Base-by-base conservation (phyloP, 768 basidiomycete genomes). In the Naganishia vishniacii region DNA sequence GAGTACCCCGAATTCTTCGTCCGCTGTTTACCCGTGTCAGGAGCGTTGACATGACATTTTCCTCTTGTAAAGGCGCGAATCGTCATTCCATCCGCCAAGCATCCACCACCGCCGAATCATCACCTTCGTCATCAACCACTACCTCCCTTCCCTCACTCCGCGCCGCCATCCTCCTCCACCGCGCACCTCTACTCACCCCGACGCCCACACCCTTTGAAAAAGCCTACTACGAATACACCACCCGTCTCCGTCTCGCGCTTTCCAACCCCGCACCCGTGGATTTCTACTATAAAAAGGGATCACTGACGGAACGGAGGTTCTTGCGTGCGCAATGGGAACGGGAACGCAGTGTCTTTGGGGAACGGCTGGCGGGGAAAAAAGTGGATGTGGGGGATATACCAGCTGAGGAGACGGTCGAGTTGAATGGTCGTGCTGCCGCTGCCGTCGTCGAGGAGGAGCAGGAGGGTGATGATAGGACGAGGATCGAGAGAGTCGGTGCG, bases 211-310 rank as follows among this genome's bases (percentile, higher is more conserved):
- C 82, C 1, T 88, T 94, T 70, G 89, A 93, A 78, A 79, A 81
- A 68, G 85, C 89, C 13, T 92, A 88, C 78, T 86, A 88, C 77
- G 81, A 83, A 59, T 93, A 94, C 81, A 88, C 91, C 74, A 81
- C 84, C 9, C 85, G 89, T 45, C 83, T 97, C 72, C 84, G 85
- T 71, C 86, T 89, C 68, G 87, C 91, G 2, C 79, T 97, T 49
- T 87, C 87, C 74, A 89, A 90, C 69, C 92, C 92, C 0, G 86
- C 91, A 75, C 89, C 92, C 18, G 81, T 84, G 64, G 86, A 91
- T 48, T 91, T 94, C 78, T 97, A 93, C 80, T 94, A 94, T 82
- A 91, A 91, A 78, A 86, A 86, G 53, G 92, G 92, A 9, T 88
- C 91, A 0, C 81, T 89, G 16, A 83, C 92, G 31, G 87, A 92